A percentile compares a stretch with the other conserved stretches of the same genome.
These are phyloP conservation scores for Pisolithus marmoratus DNA, from an alignment of 768 basidiomycete species.

Conservation along the genomic window DNA sequence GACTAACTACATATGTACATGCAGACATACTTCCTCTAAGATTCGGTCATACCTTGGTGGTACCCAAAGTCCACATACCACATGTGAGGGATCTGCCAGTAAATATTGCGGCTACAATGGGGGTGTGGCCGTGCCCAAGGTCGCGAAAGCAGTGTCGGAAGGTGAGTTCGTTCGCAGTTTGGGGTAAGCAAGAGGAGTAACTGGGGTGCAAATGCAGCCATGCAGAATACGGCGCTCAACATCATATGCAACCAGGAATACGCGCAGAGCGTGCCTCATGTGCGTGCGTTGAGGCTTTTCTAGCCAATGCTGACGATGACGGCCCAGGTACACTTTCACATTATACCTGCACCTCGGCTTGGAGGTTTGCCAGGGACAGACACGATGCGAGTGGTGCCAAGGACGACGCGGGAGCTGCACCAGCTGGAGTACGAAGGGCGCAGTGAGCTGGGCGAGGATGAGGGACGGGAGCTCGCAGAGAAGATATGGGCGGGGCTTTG, in stretches of 20 bases:
- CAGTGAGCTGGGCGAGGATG: conserved; percentile 54
- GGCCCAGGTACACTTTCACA: no score
- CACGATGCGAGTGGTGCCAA: conserved; percentile 12
- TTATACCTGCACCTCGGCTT: no score
- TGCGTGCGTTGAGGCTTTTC: no score
- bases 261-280: no score
- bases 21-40: conserved; percentile 65
- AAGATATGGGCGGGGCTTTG: conserved; percentile 43
- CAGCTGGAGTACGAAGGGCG: conserved; percentile 52
- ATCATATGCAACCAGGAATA: conserved; percentile 80
- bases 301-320: no score
- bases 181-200: not conserved
- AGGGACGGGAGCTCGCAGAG: conserved; percentile 39
- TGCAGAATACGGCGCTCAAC: conserved; percentile 63
- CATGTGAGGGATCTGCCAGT: conserved; percentile 60
- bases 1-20: no score
- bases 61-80: conserved; percentile 60
- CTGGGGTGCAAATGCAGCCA: not conserved
- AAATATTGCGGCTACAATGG: conserved; percentile 53
- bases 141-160: conserved; percentile 57
- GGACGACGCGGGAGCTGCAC: conserved; percentile 51
- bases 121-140: conserved; percentile 53
- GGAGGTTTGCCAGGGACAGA: conserved; percentile 1
- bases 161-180: conserved; percentile 34
- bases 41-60: conserved; percentile 61